phyloP scores from a whole-genome alignment of 768 basidiomycete genomes.

The Gloeopeniophorella convolvens region DNA sequence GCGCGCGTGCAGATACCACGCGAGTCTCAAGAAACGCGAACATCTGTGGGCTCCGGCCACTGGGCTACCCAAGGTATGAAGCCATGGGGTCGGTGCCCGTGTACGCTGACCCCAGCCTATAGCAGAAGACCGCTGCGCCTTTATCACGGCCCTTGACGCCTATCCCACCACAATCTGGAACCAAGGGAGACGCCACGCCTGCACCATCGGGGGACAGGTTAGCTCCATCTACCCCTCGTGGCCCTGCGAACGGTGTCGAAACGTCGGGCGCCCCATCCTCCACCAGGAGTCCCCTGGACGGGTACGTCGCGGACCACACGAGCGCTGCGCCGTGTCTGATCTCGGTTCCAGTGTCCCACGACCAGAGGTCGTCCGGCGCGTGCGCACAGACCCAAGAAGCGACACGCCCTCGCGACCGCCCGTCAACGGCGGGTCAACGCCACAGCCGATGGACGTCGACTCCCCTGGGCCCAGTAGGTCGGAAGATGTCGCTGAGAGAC shows the following conservation, averaged over 20 bases:
- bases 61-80: constrained; percentile 30
- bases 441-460: constrained; percentile 19
- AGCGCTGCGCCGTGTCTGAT: constrained; percentile 10
- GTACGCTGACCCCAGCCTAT: neutral
- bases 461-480: neutral
- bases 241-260: constrained; percentile 31
- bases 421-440: constrained; percentile 23
- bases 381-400: constrained; percentile 34
- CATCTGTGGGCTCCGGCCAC: constrained; percentile 41
- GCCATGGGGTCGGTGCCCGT: neutral
- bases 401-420: constrained; percentile 29
- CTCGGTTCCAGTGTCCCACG: constrained; percentile 51
- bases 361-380: constrained; percentile 72
- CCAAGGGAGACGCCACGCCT: constrained; percentile 28
- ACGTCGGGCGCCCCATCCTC: constrained; percentile 29
- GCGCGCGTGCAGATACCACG: constrained; percentile 48
- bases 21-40: constrained; percentile 70
- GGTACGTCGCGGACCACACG: constrained; percentile 34
- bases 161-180: constrained; percentile 10
- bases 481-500: constrained; percentile 2
- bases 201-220: constrained; percentile 2
- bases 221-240: constrained; percentile 53
- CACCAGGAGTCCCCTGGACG: constrained; percentile 60
- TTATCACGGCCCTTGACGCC: constrained; percentile 14
- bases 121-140: constrained; percentile 11